Base-by-base conservation (phyloP, 495 filamentous ascomycete species). In the Tuber brumale region DNA sequence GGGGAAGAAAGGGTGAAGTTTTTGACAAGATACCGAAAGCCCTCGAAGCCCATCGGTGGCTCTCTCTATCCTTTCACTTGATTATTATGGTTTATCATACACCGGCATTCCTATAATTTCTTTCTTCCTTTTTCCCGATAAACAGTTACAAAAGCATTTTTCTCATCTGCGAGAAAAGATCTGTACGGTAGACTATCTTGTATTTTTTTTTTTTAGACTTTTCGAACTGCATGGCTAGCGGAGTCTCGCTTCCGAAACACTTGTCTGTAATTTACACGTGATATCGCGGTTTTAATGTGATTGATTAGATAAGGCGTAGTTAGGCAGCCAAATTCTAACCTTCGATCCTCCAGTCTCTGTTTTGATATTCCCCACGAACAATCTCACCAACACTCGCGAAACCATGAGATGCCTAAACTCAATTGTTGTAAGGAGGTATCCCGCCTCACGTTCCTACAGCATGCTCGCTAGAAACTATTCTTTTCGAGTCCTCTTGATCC, bases 191-290 rank as follows among this genome's bases (percentile, higher is more conserved):
- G n/a, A n/a, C n/a, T n/a, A 66, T 66, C 27, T 31, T 66, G 57
- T 66, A 66, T 66, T 66, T 66, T 51, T 66, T 66, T 66, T 66
- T 51, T 66, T 66, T 66, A 66, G 57, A 66, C 27, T 66, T 66
- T 66, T 66, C 31, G 57, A 66, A 35, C 19, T 18, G 57, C 57
- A 66, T 66, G 57, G 27, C 57, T 35, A 35, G 57, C 27, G 57
- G 57, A 66, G 57, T 35, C 12, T 31, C 35, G 27, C 57, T 35
- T 66, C 27, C 27, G 16, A 66, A 35, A 19, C 12, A 66, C 35
- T 66, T 66, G 57, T 35, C 16, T 39, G 37, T 39, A 39, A 61
- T 35, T 66, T 8, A 31, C 57, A 66, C 27, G 57, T 66, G 57
- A 66, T 35, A 66, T 66, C 57, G 57, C 57, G 57, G 16, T 35